These are phyloP conservation scores for Trichophyton simii DNA, from an alignment of 2,329 filamentous ascomycete species.

Conservation along the genomic window DNA sequence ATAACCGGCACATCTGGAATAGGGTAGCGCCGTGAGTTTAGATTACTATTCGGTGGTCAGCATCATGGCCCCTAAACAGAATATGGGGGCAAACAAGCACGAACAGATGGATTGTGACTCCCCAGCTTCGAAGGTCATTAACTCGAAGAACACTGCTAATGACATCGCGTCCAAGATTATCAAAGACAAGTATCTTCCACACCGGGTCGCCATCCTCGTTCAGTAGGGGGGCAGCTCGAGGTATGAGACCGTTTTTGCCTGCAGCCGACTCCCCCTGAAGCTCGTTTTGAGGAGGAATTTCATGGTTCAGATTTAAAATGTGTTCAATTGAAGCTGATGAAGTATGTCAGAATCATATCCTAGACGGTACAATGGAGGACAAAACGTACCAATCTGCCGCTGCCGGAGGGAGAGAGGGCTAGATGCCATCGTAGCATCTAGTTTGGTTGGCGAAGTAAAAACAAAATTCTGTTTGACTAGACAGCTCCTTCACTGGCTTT, in stretches of 20 bases:
- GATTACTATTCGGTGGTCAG: constrained; percentile 47
- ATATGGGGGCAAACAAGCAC: constrained; percentile 15
- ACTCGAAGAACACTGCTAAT: constrained; percentile 93
- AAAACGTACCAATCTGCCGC: constrained; percentile 54
- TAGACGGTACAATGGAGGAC: constrained; percentile 1
- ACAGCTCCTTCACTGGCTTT: neutral
- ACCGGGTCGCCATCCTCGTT: constrained; percentile 82
- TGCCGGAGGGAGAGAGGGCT: constrained; percentile 51
- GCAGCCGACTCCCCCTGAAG: constrained; percentile 40
- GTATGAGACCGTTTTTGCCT: constrained; percentile 46
- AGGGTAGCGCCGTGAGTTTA: constrained; percentile 66
- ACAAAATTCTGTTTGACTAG: neutral
- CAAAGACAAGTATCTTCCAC: constrained; percentile 96
- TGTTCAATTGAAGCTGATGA: constrained; percentile 73
- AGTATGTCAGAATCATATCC: neutral
- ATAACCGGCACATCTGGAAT: constrained; percentile 95
- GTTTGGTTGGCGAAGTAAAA: neutral
- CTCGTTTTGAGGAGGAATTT: constrained; percentile 39
- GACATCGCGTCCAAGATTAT: constrained; percentile 80
- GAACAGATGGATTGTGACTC: constrained; percentile 93
- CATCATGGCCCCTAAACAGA: neutral
- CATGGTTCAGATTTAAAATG: constrained; percentile 87
- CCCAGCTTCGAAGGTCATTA: constrained; percentile 81
- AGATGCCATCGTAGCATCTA: constrained; percentile 39
- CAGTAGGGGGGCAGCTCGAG: constrained; percentile 64